A percentile compares a stretch with the other conserved stretches of the same genome.
Evolutionary conservation across 441 rosid genomes (phyloP).

Genomic region (Pelargonium cotyledonis): DNA sequence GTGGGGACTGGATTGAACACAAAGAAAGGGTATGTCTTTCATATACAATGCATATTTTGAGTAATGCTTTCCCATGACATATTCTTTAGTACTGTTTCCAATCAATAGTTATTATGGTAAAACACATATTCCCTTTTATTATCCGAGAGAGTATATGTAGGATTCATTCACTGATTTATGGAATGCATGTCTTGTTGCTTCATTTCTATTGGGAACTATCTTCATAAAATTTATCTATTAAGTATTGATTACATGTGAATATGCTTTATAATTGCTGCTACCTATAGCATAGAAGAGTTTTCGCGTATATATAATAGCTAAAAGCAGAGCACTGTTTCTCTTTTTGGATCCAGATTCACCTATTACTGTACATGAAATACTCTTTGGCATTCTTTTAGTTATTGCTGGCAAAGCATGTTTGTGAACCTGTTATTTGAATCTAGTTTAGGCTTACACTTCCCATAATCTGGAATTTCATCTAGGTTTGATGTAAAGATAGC

Average conservation of each 20-base stretch:
- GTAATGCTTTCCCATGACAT: not conserved
- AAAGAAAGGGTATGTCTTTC: constrained; percentile 68
- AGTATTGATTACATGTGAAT: not conserved
- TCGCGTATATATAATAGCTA: not conserved
- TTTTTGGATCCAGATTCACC: not conserved
- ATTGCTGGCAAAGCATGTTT: constrained; percentile 1
- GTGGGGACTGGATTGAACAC: constrained; percentile 97
- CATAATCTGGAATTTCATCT: constrained; percentile 13
- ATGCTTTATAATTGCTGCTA: not conserved
- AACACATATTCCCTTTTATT: not conserved
- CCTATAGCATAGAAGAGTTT: not conserved
- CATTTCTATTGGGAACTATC: not conserved
- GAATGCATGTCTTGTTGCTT: not conserved
- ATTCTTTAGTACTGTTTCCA: not conserved
- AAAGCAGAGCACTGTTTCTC: not conserved
- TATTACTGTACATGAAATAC: not conserved
- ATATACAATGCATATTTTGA: not conserved
- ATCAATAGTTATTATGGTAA: not conserved
- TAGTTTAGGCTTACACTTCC: constrained; percentile 7
- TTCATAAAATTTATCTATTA: not conserved
- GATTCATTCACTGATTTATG: not conserved
- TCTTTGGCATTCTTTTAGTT: not conserved
- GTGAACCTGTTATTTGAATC: not conserved
- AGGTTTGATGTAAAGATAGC: constrained; percentile 94
- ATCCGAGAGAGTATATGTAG: not conserved